Conservation (phyloP, 1,139 yeast species). For the Hansenula anomala region DNA sequence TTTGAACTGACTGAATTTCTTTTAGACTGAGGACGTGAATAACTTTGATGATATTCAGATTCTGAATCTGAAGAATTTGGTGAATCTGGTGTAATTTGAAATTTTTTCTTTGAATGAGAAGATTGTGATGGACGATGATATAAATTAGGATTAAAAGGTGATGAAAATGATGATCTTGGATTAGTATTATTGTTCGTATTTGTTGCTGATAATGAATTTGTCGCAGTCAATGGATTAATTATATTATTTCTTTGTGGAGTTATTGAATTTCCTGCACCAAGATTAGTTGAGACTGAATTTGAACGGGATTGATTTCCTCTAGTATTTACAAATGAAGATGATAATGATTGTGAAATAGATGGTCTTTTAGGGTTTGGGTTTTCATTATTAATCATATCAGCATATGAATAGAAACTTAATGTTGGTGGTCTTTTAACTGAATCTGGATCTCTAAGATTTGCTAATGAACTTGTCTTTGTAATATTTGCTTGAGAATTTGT, state of each 20-base stretch:
- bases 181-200: not conserved
- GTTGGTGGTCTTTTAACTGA: slow-evolving; percentile 34
- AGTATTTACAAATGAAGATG: slow-evolving; percentile 28
- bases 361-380: slow-evolving; percentile 54
- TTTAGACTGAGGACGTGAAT: not conserved
- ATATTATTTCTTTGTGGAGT: slow-evolving; percentile 12
- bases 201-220: not conserved
- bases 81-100: slow-evolving; percentile 19
- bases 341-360: slow-evolving; percentile 35
- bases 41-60: slow-evolving; percentile 16
- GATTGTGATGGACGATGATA: not conserved
- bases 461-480: slow-evolving; percentile 26
- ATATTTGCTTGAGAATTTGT: slow-evolving; percentile 14
- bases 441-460: slow-evolving; percentile 31
- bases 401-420: slow-evolving; percentile 70
- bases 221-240: no score
- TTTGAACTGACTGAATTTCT: not conserved
- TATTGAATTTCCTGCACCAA: slow-evolving; percentile 9
- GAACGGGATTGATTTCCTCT: slow-evolving; percentile 11
- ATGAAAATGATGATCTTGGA: slow-evolving; percentile 5
- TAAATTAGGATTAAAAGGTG: slow-evolving; percentile 8
- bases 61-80: slow-evolving; percentile 25
- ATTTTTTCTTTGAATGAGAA: slow-evolving; percentile 14
- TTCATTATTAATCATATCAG: slow-evolving; percentile 69
- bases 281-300: no score